Conservation (phyloP, 2,329 filamentous ascomycete genomes). For the Coleophoma crateriformis region DNA sequence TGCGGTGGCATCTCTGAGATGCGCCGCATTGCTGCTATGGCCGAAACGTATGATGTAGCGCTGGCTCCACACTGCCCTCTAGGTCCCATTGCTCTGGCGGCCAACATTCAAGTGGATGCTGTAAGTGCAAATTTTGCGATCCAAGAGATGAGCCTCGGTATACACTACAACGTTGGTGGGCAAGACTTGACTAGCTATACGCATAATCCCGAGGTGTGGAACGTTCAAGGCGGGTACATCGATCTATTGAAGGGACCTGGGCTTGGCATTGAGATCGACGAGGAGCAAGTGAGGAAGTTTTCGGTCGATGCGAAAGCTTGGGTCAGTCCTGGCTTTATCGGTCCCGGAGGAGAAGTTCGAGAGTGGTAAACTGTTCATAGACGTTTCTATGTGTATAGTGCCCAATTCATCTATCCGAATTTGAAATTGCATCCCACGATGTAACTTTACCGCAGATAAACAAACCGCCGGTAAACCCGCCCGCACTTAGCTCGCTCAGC, state of each 20-base stretch:
- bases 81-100: slow-evolving; percentile 68
- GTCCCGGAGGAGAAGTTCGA: neutral
- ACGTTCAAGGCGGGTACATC: slow-evolving; percentile 62
- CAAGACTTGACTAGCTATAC: slow-evolving; percentile 63
- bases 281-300: slow-evolving; percentile 48
- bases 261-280: slow-evolving; percentile 66
- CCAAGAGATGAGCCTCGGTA: slow-evolving; percentile 73
- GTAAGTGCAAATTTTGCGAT: slow-evolving; percentile 62
- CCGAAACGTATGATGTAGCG: slow-evolving; percentile 68
- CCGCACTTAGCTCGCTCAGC: too few relatives aligned
- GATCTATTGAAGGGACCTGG: slow-evolving; percentile 53
- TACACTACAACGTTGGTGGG: slow-evolving; percentile 69
- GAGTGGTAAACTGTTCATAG: neutral
- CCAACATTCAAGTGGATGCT: slow-evolving; percentile 61
- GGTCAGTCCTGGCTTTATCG: neutral
- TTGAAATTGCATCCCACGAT: too few relatives aligned
- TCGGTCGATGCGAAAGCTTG: neutral
- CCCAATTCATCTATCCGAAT: too few relatives aligned
- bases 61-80: slow-evolving; percentile 70
- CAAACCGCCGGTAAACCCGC: too few relatives aligned
- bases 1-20: slow-evolving; percentile 70
- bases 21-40: slow-evolving; percentile 63
- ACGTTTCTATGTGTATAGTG: too few relatives aligned
- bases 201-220: slow-evolving; percentile 58
- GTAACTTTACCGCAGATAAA: too few relatives aligned